These are phyloP conservation scores for Aureobasidium uvarum DNA, from an alignment of 2,329 filamentous ascomycete genomes.

Conservation along the genomic window DNA sequence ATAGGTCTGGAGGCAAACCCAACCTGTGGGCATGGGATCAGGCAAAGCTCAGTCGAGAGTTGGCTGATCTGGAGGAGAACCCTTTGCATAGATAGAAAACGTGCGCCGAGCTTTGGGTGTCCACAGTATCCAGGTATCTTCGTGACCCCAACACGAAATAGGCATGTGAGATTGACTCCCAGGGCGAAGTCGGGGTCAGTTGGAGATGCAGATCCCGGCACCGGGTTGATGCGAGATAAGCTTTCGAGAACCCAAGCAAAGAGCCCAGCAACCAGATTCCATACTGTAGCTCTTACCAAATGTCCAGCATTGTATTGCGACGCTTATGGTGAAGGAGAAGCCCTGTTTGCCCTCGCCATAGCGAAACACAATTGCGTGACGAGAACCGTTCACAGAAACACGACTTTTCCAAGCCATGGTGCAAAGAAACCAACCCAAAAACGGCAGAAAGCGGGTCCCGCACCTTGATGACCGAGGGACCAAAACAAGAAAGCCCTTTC, in stretches of 20 bases:
- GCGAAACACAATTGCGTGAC: constrained; percentile 9
- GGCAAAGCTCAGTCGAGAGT: neutral
- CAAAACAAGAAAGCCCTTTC: neutral
- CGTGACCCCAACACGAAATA: neutral
- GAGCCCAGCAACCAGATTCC: neutral
- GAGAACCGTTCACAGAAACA: neutral
- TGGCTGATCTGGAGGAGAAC: neutral
- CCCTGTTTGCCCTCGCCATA: neutral
- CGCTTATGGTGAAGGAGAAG: neutral
- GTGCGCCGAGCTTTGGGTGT: neutral
- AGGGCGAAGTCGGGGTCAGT: neutral
- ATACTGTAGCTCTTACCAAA: neutral
- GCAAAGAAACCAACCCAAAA: constrained; percentile 1
- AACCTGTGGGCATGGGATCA: constrained; percentile 7
- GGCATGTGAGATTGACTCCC: constrained; percentile 1
- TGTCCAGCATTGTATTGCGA: constrained; percentile 11
- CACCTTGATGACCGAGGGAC: neutral
- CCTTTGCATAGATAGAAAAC: neutral
- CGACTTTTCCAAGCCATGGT: neutral
- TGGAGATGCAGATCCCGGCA: constrained; percentile 13
- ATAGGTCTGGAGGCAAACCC: neutral
- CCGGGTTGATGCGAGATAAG: constrained; percentile 9
- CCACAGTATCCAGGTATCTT: neutral
- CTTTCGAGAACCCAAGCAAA: neutral
- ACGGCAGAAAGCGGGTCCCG: constrained; percentile 16